A percentile compares a stretch with the other conserved stretches of the same genome.
phyloP scores from a whole-genome alignment of 176 grass and related monocot species.

The Poa pratensis region DNA sequence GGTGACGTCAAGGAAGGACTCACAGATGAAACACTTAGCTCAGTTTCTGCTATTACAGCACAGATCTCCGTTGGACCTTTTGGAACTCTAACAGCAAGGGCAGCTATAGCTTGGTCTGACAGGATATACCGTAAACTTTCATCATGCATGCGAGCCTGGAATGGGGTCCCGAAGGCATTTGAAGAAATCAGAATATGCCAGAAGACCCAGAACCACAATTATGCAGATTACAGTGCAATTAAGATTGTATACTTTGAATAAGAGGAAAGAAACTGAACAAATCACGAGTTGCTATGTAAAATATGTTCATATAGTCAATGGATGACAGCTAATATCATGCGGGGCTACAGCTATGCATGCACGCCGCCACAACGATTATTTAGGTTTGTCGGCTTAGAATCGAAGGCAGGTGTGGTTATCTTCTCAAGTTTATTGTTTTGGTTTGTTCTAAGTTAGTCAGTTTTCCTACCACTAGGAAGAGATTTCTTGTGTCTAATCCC shows the following conservation, averaged over 20 bases:
- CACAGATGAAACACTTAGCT: constrained; percentile 45
- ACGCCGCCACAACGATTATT: not conserved
- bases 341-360: not conserved
- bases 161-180: constrained; percentile 30
- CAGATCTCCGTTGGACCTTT: constrained; percentile 67
- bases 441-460: constrained; percentile 13
- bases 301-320: constrained; percentile 4
- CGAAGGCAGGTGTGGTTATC: not conserved
- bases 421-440: constrained; percentile 7
- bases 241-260: constrained; percentile 25
- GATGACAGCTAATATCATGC: constrained; percentile 8
- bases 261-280: constrained; percentile 1
- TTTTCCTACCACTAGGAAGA: not conserved
- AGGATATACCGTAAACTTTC: constrained; percentile 90
- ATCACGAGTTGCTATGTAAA: not conserved
- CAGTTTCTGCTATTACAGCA: constrained; percentile 69
- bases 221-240: constrained; percentile 20
- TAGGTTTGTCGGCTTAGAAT: constrained; percentile 2
- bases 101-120: constrained; percentile 84
- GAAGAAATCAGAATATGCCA: constrained; percentile 29
- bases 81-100: constrained; percentile 68
- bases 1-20: constrained; percentile 51
- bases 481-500: not conserved
- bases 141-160: constrained; percentile 94
- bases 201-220: constrained; percentile 22